Base-by-base conservation (phyloP, 2,329 filamentous ascomycete genomes). In the Talaromyces atroroseus region DNA sequence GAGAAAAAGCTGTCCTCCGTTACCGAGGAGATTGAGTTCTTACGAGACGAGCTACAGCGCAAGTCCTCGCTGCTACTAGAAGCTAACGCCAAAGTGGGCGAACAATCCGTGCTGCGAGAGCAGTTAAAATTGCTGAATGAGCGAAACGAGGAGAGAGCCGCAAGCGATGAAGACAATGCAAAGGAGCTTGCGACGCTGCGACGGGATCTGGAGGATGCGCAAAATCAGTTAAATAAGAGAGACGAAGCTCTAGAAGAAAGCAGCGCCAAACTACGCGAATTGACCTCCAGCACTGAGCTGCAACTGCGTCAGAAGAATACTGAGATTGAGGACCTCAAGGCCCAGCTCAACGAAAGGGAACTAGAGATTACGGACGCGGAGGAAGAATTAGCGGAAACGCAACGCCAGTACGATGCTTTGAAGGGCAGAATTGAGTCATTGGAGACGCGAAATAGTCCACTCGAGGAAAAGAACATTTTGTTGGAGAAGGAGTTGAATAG, bases 401-500 rank as follows among this genome's bases (percentile, higher is more conserved):
- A 69, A 44, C 63, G 63, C 12, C 68, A 74, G 29, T 70, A 69
- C 47, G 63, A 68, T 26, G 58, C 61, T 21, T 64, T 75, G 1
- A 68, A 74, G 52, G 65, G 70, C 45, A 63, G 66, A 12, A 66
- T 69, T n/a, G 65, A 64, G 32, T 59, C 65, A 5, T 62, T 74
- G 12, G 71, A 73, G 54, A 67, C 61, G 36, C 68, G 63, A 50
- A 70, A 70, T 46, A 62, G 63, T 3, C 70, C 73, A 4, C 59
- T 74, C 14, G 70, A 75, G 58, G 69, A 72, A 55, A 73, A 68
- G 57, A 70, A 73, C 38, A 65, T 64, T 23, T 65, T 65, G 1
- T 65, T 74, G 1, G 68, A 73, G 54, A 66, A 69, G 7, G 69
- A 74, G 42, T 59, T 74, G 14, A 66, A 61, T 1, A 65, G 64